These are phyloP conservation scores for Viridothelium virens DNA, from an alignment of 495 filamentous ascomycete genomes.

Conservation along the genomic window DNA sequence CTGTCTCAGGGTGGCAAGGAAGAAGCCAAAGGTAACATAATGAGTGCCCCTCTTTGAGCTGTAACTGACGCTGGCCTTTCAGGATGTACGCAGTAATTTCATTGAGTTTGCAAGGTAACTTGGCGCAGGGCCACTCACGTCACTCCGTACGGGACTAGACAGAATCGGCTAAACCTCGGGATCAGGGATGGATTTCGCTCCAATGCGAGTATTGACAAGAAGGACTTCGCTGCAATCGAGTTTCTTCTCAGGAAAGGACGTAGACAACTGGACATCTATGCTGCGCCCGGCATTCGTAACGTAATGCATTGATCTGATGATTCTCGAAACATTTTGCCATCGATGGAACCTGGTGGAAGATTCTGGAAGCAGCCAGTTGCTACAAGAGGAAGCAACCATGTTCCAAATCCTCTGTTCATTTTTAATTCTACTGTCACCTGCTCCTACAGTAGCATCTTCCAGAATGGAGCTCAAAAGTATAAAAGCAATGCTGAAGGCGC, in stretches of 20 bases:
- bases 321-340: neutral
- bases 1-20: slow-evolving; percentile 70
- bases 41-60: too few relatives aligned
- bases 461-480: slow-evolving; percentile 10
- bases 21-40: slow-evolving; percentile 65
- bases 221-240: slow-evolving; percentile 83
- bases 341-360: neutral
- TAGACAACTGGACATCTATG: slow-evolving; percentile 79
- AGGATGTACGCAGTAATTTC: slow-evolving; percentile 30
- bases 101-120: slow-evolving; percentile 29
- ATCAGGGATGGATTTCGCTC: slow-evolving; percentile 68
- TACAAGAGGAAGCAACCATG: neutral
- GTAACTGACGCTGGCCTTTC: neutral
- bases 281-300: slow-evolving; percentile 73
- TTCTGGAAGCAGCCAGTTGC: slow-evolving; percentile 1
- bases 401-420: neutral
- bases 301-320: slow-evolving; percentile 43
- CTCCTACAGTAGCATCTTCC: neutral
- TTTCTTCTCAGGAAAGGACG: slow-evolving; percentile 78
- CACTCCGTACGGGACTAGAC: neutral
- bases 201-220: slow-evolving; percentile 63
- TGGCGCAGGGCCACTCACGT: neutral
- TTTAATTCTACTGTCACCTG: neutral
- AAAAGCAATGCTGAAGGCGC: neutral
- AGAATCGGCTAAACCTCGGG: slow-evolving; percentile 21